Percentiles rank a stretch among this genome's conserved stretches.
Conservation (phyloP, 768 basidiomycete species). For the Kwoniella bestiolae region DNA sequence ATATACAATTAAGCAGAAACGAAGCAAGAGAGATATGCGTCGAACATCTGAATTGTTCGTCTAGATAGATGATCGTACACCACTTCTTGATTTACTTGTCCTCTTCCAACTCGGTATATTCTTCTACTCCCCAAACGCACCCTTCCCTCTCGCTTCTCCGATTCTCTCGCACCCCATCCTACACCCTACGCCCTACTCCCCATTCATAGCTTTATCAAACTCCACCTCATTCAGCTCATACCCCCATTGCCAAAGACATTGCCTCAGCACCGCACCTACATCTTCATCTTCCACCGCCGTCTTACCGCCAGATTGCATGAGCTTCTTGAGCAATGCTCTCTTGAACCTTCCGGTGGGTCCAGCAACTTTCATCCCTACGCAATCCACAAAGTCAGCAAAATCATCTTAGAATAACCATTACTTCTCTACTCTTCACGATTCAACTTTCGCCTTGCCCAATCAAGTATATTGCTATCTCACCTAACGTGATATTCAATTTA, state of each 20-base stretch:
- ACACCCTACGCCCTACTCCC: constrained; percentile 17
- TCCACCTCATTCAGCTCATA: constrained; percentile 47
- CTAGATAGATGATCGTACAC: too few relatives aligned
- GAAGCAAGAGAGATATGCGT: too few relatives aligned
- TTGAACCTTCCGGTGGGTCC: constrained; percentile 55
- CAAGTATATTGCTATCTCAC: background rate
- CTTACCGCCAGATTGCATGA: constrained; percentile 35
- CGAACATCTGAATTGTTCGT: too few relatives aligned
- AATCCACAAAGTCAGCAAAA: background rate
- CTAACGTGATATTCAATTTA: background rate
- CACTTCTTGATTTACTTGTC: too few relatives aligned
- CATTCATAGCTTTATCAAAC: constrained; percentile 43
- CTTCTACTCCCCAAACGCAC: too few relatives aligned
- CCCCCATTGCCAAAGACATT: constrained; percentile 57
- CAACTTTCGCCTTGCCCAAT: too few relatives aligned
- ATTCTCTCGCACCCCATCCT: too few relatives aligned
- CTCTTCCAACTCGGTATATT: too few relatives aligned
- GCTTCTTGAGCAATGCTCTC: constrained; percentile 50
- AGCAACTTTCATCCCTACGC: constrained; percentile 53
- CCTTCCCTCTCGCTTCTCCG: too few relatives aligned
- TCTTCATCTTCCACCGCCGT: constrained; percentile 45
- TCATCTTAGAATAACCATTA: background rate
- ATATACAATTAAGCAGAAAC: too few relatives aligned
- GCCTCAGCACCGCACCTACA: constrained; percentile 49
- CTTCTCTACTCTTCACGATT: too few relatives aligned